Conservation (phyloP, 2,329 filamentous ascomycete genomes). For the Arthrobotrys pseudoclavata region DNA sequence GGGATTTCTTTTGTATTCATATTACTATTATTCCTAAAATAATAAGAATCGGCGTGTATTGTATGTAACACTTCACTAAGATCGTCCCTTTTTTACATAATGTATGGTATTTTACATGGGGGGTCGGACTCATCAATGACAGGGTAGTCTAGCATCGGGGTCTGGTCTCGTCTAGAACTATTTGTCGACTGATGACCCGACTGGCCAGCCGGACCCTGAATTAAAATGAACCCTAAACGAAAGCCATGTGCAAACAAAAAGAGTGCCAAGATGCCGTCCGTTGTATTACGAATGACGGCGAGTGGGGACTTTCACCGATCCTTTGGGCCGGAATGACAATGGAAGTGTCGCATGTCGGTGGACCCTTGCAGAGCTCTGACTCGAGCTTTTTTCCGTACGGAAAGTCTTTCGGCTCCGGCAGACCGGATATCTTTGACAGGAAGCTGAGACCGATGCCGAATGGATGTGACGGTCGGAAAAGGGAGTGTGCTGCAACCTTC, state of each 20-base stretch:
- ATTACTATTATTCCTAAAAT: slow-evolving; percentile 4
- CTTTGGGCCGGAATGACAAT: slow-evolving; percentile 33
- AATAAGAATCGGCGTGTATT: slow-evolving; percentile 23
- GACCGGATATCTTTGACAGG: slow-evolving; percentile 17
- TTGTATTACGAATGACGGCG: slow-evolving; percentile 28
- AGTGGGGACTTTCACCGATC: slow-evolving; percentile 14
- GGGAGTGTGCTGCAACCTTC: slow-evolving; percentile 25
- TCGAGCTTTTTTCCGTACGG: slow-evolving; percentile 1
- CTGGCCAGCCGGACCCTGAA: slow-evolving; percentile 22
- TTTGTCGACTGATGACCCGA: slow-evolving; percentile 30
- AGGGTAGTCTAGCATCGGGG: slow-evolving; percentile 17
- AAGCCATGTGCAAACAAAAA: slow-evolving; percentile 19
- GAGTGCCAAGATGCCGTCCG: slow-evolving; percentile 9
- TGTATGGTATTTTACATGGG: slow-evolving; percentile 22
- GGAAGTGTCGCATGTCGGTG: slow-evolving; percentile 10
- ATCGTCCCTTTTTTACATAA: slow-evolving; percentile 21
- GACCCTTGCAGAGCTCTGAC: slow-evolving; percentile 26
- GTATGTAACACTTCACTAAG: not conserved
- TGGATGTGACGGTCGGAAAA: slow-evolving; percentile 6
- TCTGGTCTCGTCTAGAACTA: slow-evolving; percentile 23
- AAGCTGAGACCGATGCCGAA: slow-evolving; percentile 46
- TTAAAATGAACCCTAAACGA: slow-evolving; percentile 19
- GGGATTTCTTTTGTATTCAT: slow-evolving; percentile 21
- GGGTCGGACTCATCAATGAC: not conserved
- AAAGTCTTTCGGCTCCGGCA: slow-evolving; percentile 12